Evolutionary conservation across 2,329 filamentous ascomycete genomes (phyloP), one percentile per base, ranked within the genome.

Genomic region (Cladosporium oxysporum): DNA sequence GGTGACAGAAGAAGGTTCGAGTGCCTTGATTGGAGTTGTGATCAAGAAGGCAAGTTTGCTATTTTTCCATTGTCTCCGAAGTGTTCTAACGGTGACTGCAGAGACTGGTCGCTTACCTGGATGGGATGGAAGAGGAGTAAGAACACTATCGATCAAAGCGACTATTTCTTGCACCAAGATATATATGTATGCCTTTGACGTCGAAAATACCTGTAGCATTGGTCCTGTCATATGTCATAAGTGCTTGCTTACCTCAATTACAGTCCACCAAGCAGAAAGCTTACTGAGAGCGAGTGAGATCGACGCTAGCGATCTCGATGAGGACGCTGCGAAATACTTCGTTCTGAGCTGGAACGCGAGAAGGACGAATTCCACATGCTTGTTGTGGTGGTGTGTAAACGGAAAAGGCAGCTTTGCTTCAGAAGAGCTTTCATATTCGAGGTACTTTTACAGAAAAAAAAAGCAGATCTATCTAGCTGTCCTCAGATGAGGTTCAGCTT

Each of bases 401-500:
- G 5, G 5, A 12, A 23, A 12, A 47, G 2, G 7, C n/a, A 21
- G n/a, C 12, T 21, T 47, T n/a, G 8, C 41, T 21, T 21, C 10
- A 47, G 41, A 47, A 21, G n/a, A 21, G n/a, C n/a, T 47, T 47
- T 47, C 8, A 21, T n/a, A 5, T 47, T 47, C 41, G 21, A n/a
- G 8, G 41, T 55, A 31, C 52, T 55, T n/a, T 55, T 55, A 33
- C 52, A 55, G 10, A 53, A 29, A 53, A 33, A 11, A 26, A 26
- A 26, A 26, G 23, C 50, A 53, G 10, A 58, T 41, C n/a, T n/a
- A 58, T 23, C 7, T 11, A 41, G 52, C 55, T 58, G 31, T 33
- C 55, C 18, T 33, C 28, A 65, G 12, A 83, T 74, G 66, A 83
- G 70, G 21, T 75, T 88, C 83, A 95, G 85, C 84, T 89, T 92